Percentiles rank a stretch among this genome's conserved stretches.
Evolutionary conservation across 2,329 filamentous ascomycete genomes (phyloP).

Genomic region (Shiraia bambusicola): DNA sequence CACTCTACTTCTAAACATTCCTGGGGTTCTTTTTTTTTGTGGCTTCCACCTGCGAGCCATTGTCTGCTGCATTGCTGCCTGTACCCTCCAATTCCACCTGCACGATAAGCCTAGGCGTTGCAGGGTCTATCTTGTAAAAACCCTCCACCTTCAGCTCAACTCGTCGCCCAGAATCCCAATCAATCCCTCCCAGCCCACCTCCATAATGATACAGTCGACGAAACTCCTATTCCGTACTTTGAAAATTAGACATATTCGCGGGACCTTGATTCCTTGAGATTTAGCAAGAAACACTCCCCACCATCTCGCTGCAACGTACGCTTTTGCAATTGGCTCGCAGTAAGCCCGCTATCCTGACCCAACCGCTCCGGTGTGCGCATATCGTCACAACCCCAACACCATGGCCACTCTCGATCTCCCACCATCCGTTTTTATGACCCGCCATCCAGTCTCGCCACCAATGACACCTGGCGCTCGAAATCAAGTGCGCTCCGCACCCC

Average conservation of each 20-base stretch:
- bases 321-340: constrained; percentile 30
- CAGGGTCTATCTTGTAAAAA: constrained; percentile 44
- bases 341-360: constrained; percentile 30
- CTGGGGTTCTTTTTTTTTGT: constrained; percentile 37
- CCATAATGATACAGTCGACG: constrained; percentile 46
- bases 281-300: constrained; percentile 14
- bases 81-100: constrained; percentile 35
- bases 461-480: constrained; percentile 37
- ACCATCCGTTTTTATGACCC: constrained; percentile 32
- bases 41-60: constrained; percentile 39
- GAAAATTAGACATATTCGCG: constrained; percentile 33
- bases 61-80: constrained; percentile 45
- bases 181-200: constrained; percentile 34
- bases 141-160: constrained; percentile 37
- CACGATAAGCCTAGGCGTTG: constrained; percentile 44
- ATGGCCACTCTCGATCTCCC: constrained; percentile 38
- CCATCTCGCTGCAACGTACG: constrained; percentile 32
- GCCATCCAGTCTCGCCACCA: constrained; percentile 41
- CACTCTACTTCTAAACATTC: constrained; percentile 31
- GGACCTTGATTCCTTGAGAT: constrained; percentile 39
- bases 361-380: constrained; percentile 28
- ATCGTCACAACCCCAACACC: constrained; percentile 21
- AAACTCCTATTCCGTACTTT: constrained; percentile 37
- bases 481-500: constrained; percentile 31
- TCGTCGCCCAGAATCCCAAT: constrained; percentile 37